Evolutionary conservation across 73 alveolate species (phyloP).

Genomic region (Paramecium pentaurelia): DNA sequence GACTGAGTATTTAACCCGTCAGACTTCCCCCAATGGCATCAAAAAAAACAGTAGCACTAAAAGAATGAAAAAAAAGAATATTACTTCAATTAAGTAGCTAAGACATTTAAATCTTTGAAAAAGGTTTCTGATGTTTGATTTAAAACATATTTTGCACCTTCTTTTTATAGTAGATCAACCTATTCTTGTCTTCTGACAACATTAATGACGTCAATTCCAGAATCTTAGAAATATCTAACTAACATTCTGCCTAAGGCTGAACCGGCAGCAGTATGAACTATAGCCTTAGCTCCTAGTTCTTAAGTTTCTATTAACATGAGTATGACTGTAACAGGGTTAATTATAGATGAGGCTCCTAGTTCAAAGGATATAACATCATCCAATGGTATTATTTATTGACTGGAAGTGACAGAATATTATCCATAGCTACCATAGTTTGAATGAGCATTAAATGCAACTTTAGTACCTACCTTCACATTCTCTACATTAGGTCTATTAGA

Average conservation of each 20-base stretch:
- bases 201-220: slow-evolving; percentile 67
- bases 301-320: slow-evolving; percentile 21
- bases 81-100: slow-evolving; percentile 62
- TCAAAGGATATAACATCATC: slow-evolving; percentile 24
- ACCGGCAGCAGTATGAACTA: slow-evolving; percentile 75
- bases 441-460: not conserved
- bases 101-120: slow-evolving; percentile 61
- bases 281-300: slow-evolving; percentile 50
- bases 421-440: not conserved
- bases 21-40: slow-evolving; percentile 77
- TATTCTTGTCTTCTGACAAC: slow-evolving; percentile 75
- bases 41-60: slow-evolving; percentile 68
- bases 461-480: not conserved
- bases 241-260: slow-evolving; percentile 80
- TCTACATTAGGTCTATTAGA: not conserved
- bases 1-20: slow-evolving; percentile 63
- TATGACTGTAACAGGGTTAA: slow-evolving; percentile 50
- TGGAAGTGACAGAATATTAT: not conserved
- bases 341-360: slow-evolving; percentile 15
- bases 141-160: slow-evolving; percentile 69
- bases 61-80: not conserved
- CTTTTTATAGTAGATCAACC: slow-evolving; percentile 52
- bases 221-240: slow-evolving; percentile 53
- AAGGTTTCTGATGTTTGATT: slow-evolving; percentile 65
- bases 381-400: not conserved